Evolutionary conservation across 2,329 filamentous ascomycete genomes (phyloP), one percentile per base, ranked within the genome.

Genomic region (Botrytis squamosa): DNA sequence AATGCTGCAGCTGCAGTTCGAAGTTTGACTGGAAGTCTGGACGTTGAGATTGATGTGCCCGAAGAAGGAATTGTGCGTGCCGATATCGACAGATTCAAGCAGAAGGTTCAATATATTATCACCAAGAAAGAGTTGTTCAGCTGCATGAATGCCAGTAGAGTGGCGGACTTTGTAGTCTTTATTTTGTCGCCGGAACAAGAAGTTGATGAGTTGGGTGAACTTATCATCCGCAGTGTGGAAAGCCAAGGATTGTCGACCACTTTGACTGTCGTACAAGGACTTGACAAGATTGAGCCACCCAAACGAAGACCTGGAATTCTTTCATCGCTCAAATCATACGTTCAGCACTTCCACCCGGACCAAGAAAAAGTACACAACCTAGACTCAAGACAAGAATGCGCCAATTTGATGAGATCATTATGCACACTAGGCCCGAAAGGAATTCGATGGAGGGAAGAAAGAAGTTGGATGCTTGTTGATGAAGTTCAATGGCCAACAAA

Each of bases 401-500:
- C 94, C 70, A 98, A 98, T 81, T 85, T 97, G 55, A 92, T 98
- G 83, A 89, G 97, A 70, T 95, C 94, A 42, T 85, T 99, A 25
- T 99, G 96, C 86, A 97, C 91, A 76, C 94, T 92, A 52, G 94
- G 92, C 62, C 95, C 96, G 18, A 98, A 97, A 84, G 96, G 96
- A 0, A 89, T 99, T n/a, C 86, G 91, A 76, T 99, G 96, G 96
- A 90, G 96, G 78, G 96, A 99, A 70, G 94, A 97, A 77, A 89
- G 96, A 78, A 97, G 94, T 79, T 99, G 96, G 93, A 93, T 99
- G 91, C 85, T 97, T 73, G 89, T 95, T 7, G 96, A 99, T 77
- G 88, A 95, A 42, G 86, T 97, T 71, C 84, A 88, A 77, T 97
- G 94, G 87, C 87, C 89, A 18, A 86, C 88, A 42, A 85, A 84